Percentiles rank a stretch among this genome's conserved stretches.
Evolutionary conservation across 495 filamentous ascomycete genomes (phyloP).

Genomic region (Talaromyces stipitatus): DNA sequence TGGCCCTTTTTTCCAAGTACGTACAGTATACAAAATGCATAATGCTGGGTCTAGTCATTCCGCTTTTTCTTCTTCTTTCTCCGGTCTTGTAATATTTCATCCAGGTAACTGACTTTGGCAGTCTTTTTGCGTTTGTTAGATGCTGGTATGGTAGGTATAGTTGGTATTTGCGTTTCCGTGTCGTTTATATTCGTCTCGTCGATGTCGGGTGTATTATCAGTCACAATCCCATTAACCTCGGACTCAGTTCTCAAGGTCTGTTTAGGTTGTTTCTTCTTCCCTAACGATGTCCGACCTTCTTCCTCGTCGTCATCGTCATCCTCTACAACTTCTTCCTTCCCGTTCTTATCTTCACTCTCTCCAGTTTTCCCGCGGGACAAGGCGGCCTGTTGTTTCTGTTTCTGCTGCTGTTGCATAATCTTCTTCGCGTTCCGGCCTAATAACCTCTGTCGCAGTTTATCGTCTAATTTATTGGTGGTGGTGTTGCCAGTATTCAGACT

Average conservation of each 20-base stretch:
- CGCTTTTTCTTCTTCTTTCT: constrained; percentile 43
- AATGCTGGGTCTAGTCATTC: background rate
- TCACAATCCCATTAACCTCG: constrained; percentile 2
- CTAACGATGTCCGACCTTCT: constrained; percentile 48
- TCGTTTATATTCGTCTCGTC: background rate
- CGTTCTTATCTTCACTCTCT: constrained; percentile 2
- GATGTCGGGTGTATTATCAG: background rate
- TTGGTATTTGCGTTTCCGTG: background rate
- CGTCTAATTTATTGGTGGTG: constrained; percentile 15
- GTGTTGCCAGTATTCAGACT: background rate
- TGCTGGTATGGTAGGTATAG: background rate
- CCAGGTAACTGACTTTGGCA: constrained; percentile 32
- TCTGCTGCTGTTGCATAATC: constrained; percentile 22
- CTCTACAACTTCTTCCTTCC: constrained; percentile 22
- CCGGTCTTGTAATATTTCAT: constrained; percentile 42
- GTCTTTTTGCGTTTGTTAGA: constrained; percentile 4
- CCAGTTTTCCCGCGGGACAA: background rate
- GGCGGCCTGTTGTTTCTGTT: constrained; percentile 7
- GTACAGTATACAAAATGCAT: background rate
- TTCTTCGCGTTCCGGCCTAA: constrained; percentile 40
- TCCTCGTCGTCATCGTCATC: constrained; percentile 41
- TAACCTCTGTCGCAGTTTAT: constrained; percentile 40
- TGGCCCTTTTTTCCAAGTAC: no score
- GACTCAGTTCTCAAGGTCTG: constrained; percentile 12
- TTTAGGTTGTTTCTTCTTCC: constrained; percentile 37